Conservation (phyloP, 2,329 filamentous ascomycete species). For the Aspergillus persii region DNA sequence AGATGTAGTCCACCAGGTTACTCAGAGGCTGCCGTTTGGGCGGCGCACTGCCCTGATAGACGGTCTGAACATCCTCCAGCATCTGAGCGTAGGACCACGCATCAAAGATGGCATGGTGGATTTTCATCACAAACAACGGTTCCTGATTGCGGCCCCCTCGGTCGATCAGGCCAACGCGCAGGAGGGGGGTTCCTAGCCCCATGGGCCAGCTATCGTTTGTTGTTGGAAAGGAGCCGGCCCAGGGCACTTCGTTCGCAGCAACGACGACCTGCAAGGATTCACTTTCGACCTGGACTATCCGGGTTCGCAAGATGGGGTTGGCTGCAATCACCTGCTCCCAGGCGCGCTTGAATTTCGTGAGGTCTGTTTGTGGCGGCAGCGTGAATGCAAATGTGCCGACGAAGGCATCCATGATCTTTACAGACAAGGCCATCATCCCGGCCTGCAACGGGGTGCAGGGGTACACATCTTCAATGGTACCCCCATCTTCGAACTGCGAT, state of each 20-base stretch:
- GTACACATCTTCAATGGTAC: conserved; percentile 35
- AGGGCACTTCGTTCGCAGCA: conserved; percentile 8
- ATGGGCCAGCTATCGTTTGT: not conserved
- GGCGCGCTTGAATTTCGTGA: conserved; percentile 33
- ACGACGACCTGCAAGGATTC: conserved; percentile 23
- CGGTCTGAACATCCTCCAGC: conserved; percentile 8
- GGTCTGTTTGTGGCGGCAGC: conserved; percentile 25
- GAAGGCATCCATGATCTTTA: conserved; percentile 35
- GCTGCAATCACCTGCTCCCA: conserved; percentile 34
- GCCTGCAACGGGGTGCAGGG: conserved; percentile 42
- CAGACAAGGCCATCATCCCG: conserved; percentile 35
- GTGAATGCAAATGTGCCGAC: conserved; percentile 31
- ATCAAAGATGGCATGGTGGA: conserved; percentile 46
- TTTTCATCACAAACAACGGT: conserved; percentile 22
- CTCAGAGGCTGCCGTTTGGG: conserved; percentile 2
- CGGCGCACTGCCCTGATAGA: conserved; percentile 2
- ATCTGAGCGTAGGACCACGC: conserved; percentile 25
- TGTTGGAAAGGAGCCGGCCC: conserved; percentile 10
- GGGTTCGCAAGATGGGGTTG: conserved; percentile 42
- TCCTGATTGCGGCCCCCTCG: too few relatives aligned
- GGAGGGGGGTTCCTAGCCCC: conserved; percentile 22
- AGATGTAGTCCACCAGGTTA: conserved; percentile 21
- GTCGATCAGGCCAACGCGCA: too few relatives aligned
- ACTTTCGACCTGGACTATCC: conserved; percentile 22
- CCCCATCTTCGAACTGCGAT: not conserved